These are phyloP conservation scores for Trichoderma atrobrunneum DNA, from an alignment of 2,329 filamentous ascomycete genomes.

Conservation along the genomic window DNA sequence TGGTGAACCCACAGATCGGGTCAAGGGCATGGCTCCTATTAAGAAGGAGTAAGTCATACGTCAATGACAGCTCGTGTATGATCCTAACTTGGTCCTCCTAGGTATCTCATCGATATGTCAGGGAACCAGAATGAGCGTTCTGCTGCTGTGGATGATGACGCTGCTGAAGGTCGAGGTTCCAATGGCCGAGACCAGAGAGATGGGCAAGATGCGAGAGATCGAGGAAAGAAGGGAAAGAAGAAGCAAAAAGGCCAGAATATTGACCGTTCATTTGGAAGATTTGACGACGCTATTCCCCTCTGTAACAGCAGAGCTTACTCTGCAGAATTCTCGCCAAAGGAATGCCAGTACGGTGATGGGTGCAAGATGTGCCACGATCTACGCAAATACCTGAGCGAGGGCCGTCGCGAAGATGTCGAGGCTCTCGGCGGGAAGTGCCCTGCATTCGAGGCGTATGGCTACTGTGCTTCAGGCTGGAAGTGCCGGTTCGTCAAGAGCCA, in stretches of 20 bases:
- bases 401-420: constrained; percentile 74
- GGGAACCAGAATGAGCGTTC: constrained; percentile 26
- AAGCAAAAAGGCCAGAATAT: constrained; percentile 72
- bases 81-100: constrained; percentile 22
- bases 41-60: constrained; percentile 62
- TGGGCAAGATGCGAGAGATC: constrained; percentile 48
- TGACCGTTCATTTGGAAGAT: constrained; percentile 74
- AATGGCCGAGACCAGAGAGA: constrained; percentile 47
- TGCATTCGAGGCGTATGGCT: constrained; percentile 71
- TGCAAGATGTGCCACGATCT: constrained; percentile 84
- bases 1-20: constrained; percentile 29
- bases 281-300: constrained; percentile 71
- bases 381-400: constrained; percentile 77
- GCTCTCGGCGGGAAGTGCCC: constrained; percentile 79
- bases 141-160: constrained; percentile 45
- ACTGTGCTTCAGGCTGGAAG: constrained; percentile 85
- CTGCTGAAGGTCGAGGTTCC: constrained; percentile 44
- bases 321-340: constrained; percentile 76
- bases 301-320: constrained; percentile 70
- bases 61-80: constrained; percentile 8
- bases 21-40: constrained; percentile 64
- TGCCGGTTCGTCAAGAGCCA: constrained; percentile 89
- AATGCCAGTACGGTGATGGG: constrained; percentile 74
- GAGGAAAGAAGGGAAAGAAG: constrained; percentile 43
- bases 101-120: constrained; percentile 42